Evolutionary conservation across 2,329 filamentous ascomycete genomes (phyloP).

Genomic region (Rachicladosporium sp.): DNA sequence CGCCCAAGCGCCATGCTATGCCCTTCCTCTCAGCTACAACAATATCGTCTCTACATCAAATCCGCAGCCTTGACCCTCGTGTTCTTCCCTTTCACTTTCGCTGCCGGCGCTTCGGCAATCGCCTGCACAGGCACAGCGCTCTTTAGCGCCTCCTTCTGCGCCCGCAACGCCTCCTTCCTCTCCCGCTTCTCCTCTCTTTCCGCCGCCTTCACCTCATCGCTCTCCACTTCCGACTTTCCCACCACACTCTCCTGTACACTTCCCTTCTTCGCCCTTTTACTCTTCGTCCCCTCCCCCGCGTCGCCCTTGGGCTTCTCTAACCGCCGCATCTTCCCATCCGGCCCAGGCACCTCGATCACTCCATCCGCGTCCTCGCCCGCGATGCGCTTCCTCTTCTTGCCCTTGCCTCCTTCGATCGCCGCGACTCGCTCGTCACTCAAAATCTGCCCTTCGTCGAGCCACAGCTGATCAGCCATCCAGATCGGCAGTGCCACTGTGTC

Average conservation of each 20-base stretch:
- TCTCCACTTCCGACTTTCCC: conserved; percentile 12
- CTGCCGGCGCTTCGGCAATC: not conserved
- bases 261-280: conserved; percentile 14
- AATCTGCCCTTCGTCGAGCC: conserved; percentile 60
- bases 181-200: conserved; percentile 13
- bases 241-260: conserved; percentile 9
- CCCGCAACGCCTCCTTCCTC: conserved; percentile 10
- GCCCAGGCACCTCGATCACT: conserved; percentile 19
- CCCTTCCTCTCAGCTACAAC: no score
- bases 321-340: conserved; percentile 22
- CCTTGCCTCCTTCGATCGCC: conserved; percentile 17
- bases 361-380: conserved; percentile 12
- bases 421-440: conserved; percentile 38
- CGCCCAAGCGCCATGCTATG: no score
- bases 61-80: conserved; percentile 12
- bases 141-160: conserved; percentile 7
- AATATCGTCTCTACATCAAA: conserved; percentile 6
- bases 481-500: conserved; percentile 83
- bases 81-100: conserved; percentile 8
- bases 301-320: conserved; percentile 17
- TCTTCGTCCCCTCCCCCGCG: conserved; percentile 14
- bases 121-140: not conserved
- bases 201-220: conserved; percentile 10
- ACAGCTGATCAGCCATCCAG: conserved; percentile 86
- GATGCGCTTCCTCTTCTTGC: conserved; percentile 21